phyloP scores from a whole-genome alignment of 2,329 filamentous ascomycete species.

The Beauveria scarabaeidicola region DNA sequence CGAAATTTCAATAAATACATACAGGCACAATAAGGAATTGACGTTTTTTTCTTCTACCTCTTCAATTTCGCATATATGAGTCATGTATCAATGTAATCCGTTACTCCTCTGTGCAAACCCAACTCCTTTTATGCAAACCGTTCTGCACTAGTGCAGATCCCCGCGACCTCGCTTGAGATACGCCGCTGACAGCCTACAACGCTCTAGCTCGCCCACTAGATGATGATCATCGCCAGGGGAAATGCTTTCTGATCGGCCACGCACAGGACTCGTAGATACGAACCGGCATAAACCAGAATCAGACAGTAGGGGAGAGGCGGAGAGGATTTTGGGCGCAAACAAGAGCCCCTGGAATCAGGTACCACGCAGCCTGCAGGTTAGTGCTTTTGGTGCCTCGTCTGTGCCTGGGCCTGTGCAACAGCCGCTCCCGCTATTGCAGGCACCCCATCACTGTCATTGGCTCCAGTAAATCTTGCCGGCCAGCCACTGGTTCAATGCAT shows the following conservation, averaged over 20 bases:
- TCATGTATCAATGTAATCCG: too few species aligned
- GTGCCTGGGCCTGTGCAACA: too few species aligned
- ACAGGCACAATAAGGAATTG: neutral
- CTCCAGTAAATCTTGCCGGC: neutral
- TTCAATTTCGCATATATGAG: too few species aligned
- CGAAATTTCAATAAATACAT: neutral
- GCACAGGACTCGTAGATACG: neutral
- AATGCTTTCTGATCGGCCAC: neutral
- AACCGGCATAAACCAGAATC: neutral
- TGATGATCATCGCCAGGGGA: conserved; percentile 4
- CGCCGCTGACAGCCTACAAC: too few species aligned
- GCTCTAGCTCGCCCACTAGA: neutral
- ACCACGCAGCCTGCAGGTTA: neutral
- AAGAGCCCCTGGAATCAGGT: neutral
- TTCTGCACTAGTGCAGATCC: neutral
- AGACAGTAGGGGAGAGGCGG: neutral
- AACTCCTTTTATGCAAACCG: neutral
- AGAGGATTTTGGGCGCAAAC: neutral
- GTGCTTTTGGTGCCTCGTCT: neutral
- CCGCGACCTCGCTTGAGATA: neutral
- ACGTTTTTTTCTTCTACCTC: too few species aligned
- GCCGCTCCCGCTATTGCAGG: neutral
- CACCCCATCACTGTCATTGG: neutral
- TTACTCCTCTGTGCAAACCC: neutral
- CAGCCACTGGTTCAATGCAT: neutral